Evolutionary conservation across 305 asterid genomes (phyloP).

Genomic region (Fraxinus greggii): DNA sequence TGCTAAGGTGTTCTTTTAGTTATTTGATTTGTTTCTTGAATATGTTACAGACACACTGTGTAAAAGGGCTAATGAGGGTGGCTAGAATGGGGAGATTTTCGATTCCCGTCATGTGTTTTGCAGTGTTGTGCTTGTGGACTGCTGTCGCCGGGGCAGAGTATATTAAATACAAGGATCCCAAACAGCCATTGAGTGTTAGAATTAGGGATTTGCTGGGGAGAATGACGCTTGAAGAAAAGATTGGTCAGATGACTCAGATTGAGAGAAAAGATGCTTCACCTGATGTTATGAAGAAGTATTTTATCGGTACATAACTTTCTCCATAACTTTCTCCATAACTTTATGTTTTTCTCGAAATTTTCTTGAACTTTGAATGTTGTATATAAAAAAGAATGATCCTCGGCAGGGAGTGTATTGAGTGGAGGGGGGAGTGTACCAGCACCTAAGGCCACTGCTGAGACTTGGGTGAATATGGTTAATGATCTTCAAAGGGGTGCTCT

Average conservation of each 20-base stretch:
- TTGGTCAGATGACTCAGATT: constrained; percentile 59
- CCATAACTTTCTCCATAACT: neutral
- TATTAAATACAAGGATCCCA: constrained; percentile 48
- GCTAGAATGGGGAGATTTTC: constrained; percentile 21
- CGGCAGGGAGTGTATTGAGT: no score
- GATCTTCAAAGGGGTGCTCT: constrained; percentile 37
- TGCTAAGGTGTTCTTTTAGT: neutral
- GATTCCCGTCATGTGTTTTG: constrained; percentile 20
- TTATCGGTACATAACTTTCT: constrained; percentile 31
- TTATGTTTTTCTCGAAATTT: neutral
- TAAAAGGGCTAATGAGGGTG: constrained; percentile 17
- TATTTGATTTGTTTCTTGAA: neutral
- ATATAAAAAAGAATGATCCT: no score
- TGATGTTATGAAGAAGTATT: constrained; percentile 33
- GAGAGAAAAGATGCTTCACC: constrained; percentile 36
- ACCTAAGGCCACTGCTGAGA: no score
- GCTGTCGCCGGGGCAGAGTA: constrained; percentile 25
- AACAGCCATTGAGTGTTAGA: constrained; percentile 35
- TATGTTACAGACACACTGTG: neutral
- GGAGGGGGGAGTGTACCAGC: no score
- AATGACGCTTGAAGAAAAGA: constrained; percentile 54
- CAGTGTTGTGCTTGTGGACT: constrained; percentile 25
- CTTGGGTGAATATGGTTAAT: no score
- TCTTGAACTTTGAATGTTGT: neutral
- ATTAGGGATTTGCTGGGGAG: constrained; percentile 48